Percentiles rank a stretch among this genome's conserved stretches.
Conservation (phyloP, 2,329 filamentous ascomycete species). For the Davidsoniella eucalypti region DNA sequence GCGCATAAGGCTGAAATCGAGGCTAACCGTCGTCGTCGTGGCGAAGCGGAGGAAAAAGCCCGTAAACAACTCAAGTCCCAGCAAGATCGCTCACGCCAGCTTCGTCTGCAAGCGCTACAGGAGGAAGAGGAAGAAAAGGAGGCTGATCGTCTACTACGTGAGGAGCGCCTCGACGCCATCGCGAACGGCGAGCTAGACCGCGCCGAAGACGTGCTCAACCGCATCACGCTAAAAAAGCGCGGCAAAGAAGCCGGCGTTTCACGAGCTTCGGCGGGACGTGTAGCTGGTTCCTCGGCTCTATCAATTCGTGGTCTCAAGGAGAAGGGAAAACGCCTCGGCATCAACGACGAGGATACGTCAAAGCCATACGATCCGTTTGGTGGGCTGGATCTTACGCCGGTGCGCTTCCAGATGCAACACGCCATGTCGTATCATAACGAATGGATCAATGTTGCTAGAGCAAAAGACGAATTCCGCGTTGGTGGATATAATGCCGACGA, state of each 20-base stretch:
- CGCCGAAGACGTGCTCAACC: slow-evolving; percentile 39
- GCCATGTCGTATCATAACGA: slow-evolving; percentile 53
- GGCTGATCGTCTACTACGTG: slow-evolving; percentile 44
- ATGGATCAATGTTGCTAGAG: slow-evolving; percentile 51
- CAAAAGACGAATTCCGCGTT: slow-evolving; percentile 49
- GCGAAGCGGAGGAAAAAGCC: slow-evolving; percentile 37
- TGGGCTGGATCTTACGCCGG: slow-evolving; percentile 49
- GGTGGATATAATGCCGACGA: slow-evolving; percentile 74
- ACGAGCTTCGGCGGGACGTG: background rate
- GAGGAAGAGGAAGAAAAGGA: slow-evolving; percentile 57
- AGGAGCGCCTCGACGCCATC: slow-evolving; percentile 55
- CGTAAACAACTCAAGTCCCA: slow-evolving; percentile 50
- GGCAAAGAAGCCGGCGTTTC: slow-evolving; percentile 29
- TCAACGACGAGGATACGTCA: slow-evolving; percentile 31
- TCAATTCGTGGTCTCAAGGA: slow-evolving; percentile 61
- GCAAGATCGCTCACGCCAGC: slow-evolving; percentile 37
- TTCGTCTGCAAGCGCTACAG: slow-evolving; percentile 41
- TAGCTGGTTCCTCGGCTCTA: slow-evolving; percentile 22
- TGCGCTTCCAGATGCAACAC: slow-evolving; percentile 47
- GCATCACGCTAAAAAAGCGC: slow-evolving; percentile 58
- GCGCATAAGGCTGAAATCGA: slow-evolving; percentile 55
- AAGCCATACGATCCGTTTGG: slow-evolving; percentile 80
- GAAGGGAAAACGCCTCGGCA: slow-evolving; percentile 20
- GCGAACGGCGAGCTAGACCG: slow-evolving; percentile 43
- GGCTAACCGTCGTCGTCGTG: slow-evolving; percentile 37